Base-by-base conservation (phyloP, 1,139 yeast genomes). In the Lodderomyces jiufengensis region DNA sequence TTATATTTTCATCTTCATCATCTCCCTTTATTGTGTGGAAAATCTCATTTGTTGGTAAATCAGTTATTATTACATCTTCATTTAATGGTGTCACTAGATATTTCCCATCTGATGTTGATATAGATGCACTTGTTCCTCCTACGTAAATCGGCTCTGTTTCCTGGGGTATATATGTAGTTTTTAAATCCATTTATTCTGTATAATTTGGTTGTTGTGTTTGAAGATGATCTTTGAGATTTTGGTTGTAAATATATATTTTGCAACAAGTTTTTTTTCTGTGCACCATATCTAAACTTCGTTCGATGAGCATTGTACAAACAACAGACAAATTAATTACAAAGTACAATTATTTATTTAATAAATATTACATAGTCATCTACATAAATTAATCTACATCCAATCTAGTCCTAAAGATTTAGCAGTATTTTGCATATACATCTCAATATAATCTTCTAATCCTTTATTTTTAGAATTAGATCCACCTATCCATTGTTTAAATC, bases 11-110 rank as follows among this genome's bases (percentile, higher is more conserved):
- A 14, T 32, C 35, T 18, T 18, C 20, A 9, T 90, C 95, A 57
- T 90, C 97, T 31, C 96, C 96, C 41, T 80, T 84, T 28, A 92
- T 62, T 33, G 65, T 70, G 46, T 76, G 80, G n/a, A 84, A 41
- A 23, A 76, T 61, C 47, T 73, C 68, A 45, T 80, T 83, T 21
- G 82, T 72, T 14, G 52, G 49, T 36, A 85, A 60, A 49, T 86
- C 73, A 26, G 94, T 76, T 25, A 92, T 65, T 33, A 84, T 76
- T 8, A 88, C 76, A 49, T 84, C 87, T 50, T 86, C 96, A 27
- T 63, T 57, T 15, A 83, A 70, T 2, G 95, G 84, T 1, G 97
- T 83, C n/a, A 95, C 96, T 41, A 88, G 59, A 2, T 83, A 52
- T 9, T 64, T 53, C 3, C 88, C 92, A 50, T 81, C 81, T n/a